Conservation (phyloP, 805 yeast species). For the Yamadazyma endophytica region DNA sequence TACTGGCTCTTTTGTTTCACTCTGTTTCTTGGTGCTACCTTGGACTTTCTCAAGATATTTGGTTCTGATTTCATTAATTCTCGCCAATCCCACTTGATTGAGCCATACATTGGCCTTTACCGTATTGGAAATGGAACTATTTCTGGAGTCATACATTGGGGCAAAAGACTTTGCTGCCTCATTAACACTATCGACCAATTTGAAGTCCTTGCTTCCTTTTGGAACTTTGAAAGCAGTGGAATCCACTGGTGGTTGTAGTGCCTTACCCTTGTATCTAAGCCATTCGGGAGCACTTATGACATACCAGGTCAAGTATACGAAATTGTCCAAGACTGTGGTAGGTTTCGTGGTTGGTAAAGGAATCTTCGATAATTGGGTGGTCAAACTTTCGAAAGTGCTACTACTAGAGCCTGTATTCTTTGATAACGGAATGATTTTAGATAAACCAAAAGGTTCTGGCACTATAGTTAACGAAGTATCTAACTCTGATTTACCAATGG, state of each 20-base stretch:
- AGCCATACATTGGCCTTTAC: slow-evolving; percentile 35
- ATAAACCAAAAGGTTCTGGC: slow-evolving; percentile 62
- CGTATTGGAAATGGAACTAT: slow-evolving; percentile 26
- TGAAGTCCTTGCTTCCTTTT: slow-evolving; percentile 13
- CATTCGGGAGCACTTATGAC: slow-evolving; percentile 40
- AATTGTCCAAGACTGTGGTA: slow-evolving; percentile 35
- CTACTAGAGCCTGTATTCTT: slow-evolving; percentile 18
- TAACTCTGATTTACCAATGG: slow-evolving; percentile 61
- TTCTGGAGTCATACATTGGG: slow-evolving; percentile 31
- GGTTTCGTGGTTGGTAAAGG: slow-evolving; percentile 29
- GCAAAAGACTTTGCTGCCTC: slow-evolving; percentile 32
- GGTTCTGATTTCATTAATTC: slow-evolving; percentile 24
- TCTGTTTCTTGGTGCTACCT: slow-evolving; percentile 4
- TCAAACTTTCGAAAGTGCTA: slow-evolving; percentile 25
- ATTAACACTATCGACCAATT: slow-evolving; percentile 15
- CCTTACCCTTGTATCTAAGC: slow-evolving; percentile 28
- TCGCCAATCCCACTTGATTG: slow-evolving; percentile 32
- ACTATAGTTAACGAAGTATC: slow-evolving; percentile 71
- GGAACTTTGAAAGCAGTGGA: slow-evolving; percentile 24
- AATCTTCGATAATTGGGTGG: slow-evolving; percentile 27
- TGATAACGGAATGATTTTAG: slow-evolving; percentile 58
- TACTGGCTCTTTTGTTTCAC: slow-evolving; percentile 1
- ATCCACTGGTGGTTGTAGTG: slow-evolving; percentile 20
- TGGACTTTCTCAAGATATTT: slow-evolving; percentile 11
- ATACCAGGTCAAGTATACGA: slow-evolving; percentile 44